These are phyloP conservation scores for Candida krabiensis DNA, from an alignment of 805 yeast genomes.

Conservation along the genomic window DNA sequence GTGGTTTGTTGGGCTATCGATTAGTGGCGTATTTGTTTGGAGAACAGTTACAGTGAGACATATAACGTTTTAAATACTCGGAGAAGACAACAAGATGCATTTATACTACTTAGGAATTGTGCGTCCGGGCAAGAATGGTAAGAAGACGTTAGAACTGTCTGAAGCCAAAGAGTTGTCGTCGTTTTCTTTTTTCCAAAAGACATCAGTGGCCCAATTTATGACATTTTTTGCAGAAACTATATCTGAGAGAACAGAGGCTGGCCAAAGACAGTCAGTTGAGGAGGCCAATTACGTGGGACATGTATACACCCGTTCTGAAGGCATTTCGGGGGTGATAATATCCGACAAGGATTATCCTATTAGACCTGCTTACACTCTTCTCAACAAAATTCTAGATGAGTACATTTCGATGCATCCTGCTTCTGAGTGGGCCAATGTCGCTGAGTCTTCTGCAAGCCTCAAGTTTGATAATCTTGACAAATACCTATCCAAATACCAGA, in stretches of 20 bases:
- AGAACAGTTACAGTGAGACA: too few species aligned
- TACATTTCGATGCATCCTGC: conserved; percentile 81
- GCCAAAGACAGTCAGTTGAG: conserved; percentile 92
- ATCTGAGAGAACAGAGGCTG: conserved; percentile 80
- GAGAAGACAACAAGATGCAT: conserved; percentile 78
- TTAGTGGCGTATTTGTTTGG: too few species aligned
- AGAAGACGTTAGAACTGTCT: conserved; percentile 71
- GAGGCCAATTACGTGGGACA: conserved; percentile 91
- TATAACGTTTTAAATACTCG: too few species aligned
- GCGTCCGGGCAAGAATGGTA: conserved; percentile 50
- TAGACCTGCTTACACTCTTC: conserved; percentile 90
- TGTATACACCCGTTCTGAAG: conserved; percentile 86
- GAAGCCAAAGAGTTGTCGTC: conserved; percentile 80
- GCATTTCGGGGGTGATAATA: conserved; percentile 86
- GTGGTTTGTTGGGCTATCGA: too few species aligned
- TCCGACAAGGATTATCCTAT: conserved; percentile 96
- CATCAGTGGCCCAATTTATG: conserved; percentile 86
- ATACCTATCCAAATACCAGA: conserved; percentile 85
- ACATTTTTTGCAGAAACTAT: conserved; percentile 91
- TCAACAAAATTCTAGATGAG: conserved; percentile 90
- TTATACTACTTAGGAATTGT: conserved; percentile 87
- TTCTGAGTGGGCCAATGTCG: conserved; percentile 59
- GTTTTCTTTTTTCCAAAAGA: conserved; percentile 82
- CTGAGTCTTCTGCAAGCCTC: conserved; percentile 46
- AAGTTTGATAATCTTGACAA: conserved; percentile 60